These are phyloP conservation scores for Raffaelea albimanens DNA, from an alignment of 2,329 filamentous ascomycete species.

Conservation along the genomic window DNA sequence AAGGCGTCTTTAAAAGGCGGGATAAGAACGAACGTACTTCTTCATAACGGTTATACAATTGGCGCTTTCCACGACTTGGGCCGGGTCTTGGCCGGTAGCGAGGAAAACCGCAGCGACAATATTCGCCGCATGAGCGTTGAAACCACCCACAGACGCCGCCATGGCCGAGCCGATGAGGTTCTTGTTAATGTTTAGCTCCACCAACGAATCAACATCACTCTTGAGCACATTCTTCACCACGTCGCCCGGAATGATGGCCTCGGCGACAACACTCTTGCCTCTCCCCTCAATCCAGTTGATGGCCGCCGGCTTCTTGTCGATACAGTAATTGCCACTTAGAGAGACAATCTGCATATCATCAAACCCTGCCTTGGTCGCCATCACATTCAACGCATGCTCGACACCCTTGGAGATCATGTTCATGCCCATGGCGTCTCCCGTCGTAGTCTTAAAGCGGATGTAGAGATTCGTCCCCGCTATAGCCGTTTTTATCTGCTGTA, in stretches of 20 bases:
- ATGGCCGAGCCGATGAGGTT: slow-evolving; percentile 96
- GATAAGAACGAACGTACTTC: slow-evolving; percentile 55
- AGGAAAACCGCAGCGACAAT: slow-evolving; percentile 94
- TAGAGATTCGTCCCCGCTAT: slow-evolving; percentile 93
- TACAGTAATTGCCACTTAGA: slow-evolving; percentile 95
- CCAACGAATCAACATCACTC: slow-evolving; percentile 81
- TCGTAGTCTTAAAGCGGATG: slow-evolving; percentile 97
- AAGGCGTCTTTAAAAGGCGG: background rate
- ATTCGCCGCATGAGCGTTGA: slow-evolving; percentile 93
- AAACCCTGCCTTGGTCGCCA: slow-evolving; percentile 81
- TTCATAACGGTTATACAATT: slow-evolving; percentile 99
- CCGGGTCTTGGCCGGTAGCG: slow-evolving; percentile 95
- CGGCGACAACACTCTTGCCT: slow-evolving; percentile 92
- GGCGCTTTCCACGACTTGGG: slow-evolving; percentile 91
- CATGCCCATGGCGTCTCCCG: slow-evolving; percentile 99
- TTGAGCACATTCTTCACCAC: slow-evolving; percentile 84
- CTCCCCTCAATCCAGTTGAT: slow-evolving; percentile 99
- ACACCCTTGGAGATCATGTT: slow-evolving; percentile 99
- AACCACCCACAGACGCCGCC: slow-evolving; percentile 90
- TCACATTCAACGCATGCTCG: slow-evolving; percentile 82
- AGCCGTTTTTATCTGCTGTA: slow-evolving; percentile 84
- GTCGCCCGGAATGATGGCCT: slow-evolving; percentile 87
- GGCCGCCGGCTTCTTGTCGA: slow-evolving; percentile 96
- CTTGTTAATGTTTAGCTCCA: slow-evolving; percentile 89
- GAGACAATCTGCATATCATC: slow-evolving; percentile 94